These are phyloP conservation scores for Amborella trichopoda DNA, from an alignment of 164 flowering plant genomes.

Conservation along the genomic window DNA sequence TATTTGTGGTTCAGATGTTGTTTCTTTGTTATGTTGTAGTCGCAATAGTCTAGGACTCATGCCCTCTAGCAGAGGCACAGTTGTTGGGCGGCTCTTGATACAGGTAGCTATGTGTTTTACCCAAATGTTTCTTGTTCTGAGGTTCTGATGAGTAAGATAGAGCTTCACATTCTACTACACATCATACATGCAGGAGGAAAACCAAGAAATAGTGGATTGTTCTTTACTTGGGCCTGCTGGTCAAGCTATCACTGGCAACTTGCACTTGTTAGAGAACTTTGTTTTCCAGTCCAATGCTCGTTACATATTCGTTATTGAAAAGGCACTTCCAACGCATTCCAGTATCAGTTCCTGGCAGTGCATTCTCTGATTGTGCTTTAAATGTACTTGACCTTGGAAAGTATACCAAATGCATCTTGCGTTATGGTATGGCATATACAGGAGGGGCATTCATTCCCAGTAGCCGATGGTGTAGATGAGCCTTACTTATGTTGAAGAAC, in stretches of 20 bases:
- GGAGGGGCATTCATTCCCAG: too few species aligned
- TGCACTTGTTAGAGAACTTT: conserved; percentile 41
- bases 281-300: conserved; percentile 68
- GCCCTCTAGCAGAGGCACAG: conserved; percentile 87
- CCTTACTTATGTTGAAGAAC: too few species aligned
- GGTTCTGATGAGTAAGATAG: background rate
- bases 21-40: conserved; percentile 83
- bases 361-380: background rate
- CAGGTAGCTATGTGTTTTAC: conserved; percentile 20
- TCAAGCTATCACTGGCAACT: conserved; percentile 72
- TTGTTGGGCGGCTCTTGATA: conserved; percentile 70
- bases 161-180: background rate
- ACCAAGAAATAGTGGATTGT: conserved; percentile 65
- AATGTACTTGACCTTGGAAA: too few species aligned
- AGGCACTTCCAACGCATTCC: too few species aligned
- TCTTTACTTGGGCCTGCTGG: conserved; percentile 80
- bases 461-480: too few species aligned
- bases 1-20: conserved; percentile 49
- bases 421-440: too few species aligned
- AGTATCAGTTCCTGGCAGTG: too few species aligned
- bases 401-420: too few species aligned
- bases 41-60: conserved; percentile 91
- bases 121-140: background rate
- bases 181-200: conserved; percentile 40
- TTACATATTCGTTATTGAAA: conserved; percentile 81